A percentile compares a stretch with the other conserved stretches of the same genome.
These are phyloP conservation scores for Pelargonium exstipulatum DNA, from an alignment of 441 rosid species.

Conservation along the genomic window DNA sequence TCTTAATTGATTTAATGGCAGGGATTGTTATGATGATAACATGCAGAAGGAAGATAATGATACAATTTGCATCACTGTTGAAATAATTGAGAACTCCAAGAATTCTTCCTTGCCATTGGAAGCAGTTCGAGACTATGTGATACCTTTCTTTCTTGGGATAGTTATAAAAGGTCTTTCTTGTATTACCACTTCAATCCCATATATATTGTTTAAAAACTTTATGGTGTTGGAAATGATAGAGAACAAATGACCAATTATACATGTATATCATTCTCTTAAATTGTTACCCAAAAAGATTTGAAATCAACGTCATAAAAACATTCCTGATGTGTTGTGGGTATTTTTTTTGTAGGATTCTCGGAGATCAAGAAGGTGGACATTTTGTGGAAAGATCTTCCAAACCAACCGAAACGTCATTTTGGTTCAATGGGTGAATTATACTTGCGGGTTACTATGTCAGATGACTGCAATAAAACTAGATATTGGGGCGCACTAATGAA, in stretches of 20 bases:
- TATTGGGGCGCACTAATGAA: constrained; percentile 65
- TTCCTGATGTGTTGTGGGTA: constrained; percentile 15
- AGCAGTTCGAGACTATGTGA: constrained; percentile 40
- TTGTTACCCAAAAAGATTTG: not conserved
- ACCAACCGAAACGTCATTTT: constrained; percentile 31
- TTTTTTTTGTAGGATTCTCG: constrained; percentile 47
- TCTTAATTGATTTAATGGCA: constrained; percentile 27
- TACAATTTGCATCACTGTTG: constrained; percentile 57
- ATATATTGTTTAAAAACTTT: not conserved
- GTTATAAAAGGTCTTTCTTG: constrained; percentile 59
- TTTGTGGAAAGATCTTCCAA: constrained; percentile 62
- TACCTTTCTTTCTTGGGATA: constrained; percentile 68
- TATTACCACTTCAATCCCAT: not conserved
- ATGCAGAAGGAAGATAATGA: constrained; percentile 39
- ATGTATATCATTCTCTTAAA: not conserved
- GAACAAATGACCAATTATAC: not conserved
- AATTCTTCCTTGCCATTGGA: constrained; percentile 34
- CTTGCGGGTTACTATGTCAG: constrained; percentile 66
- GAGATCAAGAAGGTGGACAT: constrained; percentile 78
- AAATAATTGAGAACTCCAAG: constrained; percentile 41
- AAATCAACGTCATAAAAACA: constrained; percentile 8
- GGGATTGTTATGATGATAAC: constrained; percentile 42
- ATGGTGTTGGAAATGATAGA: not conserved
- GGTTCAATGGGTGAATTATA: constrained; percentile 57
- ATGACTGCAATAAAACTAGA: constrained; percentile 34